phyloP scores from a whole-genome alignment of 345 rosid genomes.

The Euphorbia pulcherrima region DNA sequence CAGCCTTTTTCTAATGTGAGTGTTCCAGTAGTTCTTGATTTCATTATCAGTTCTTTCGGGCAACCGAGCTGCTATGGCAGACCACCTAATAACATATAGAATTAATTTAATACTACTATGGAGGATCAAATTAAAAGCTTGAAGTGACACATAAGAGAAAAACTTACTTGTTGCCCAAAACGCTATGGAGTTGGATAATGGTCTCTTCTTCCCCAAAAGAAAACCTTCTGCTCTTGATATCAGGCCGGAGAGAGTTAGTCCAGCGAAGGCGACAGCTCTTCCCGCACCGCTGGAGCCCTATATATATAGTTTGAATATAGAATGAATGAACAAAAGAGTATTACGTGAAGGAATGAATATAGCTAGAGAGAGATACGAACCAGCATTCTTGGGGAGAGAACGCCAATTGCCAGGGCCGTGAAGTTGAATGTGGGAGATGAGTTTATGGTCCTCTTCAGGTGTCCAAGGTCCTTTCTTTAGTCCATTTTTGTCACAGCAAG shows the following conservation, averaged over 20 bases:
- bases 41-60: conserved; percentile 97
- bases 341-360: no score
- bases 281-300: conserved; percentile 91
- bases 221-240: conserved; percentile 87
- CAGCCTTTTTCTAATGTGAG: conserved; percentile 81
- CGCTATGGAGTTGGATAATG: conserved; percentile 77
- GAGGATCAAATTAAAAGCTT: background rate
- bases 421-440: conserved; percentile 20
- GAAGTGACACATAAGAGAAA: background rate
- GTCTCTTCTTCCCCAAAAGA: conserved; percentile 95
- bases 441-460: conserved; percentile 29
- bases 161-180: conserved; percentile 82
- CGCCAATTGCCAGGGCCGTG: conserved; percentile 37
- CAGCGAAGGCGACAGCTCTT: conserved; percentile 98
- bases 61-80: conserved; percentile 93
- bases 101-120: no score
- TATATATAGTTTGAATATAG: background rate
- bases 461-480: conserved; percentile 38
- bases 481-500: conserved; percentile 37
- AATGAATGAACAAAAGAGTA: background rate
- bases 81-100: conserved; percentile 62
- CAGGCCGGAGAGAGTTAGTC: conserved; percentile 93
- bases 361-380: no score
- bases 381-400: conserved; percentile 33
- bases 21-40: conserved; percentile 95